Conservation (phyloP, 148 eudicot genomes). For the Vaccinium myrtillus region DNA sequence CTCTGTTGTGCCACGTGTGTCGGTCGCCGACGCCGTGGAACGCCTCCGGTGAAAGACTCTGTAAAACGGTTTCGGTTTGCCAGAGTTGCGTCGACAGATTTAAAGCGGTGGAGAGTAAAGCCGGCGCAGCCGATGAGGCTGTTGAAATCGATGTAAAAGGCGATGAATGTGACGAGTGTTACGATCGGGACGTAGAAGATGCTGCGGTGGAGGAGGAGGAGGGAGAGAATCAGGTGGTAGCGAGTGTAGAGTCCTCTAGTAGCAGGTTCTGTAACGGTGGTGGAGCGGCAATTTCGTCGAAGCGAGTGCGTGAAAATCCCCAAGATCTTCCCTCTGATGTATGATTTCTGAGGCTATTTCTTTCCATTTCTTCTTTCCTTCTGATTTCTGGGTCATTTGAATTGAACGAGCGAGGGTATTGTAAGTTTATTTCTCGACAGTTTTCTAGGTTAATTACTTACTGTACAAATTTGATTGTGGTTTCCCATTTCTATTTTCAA, state of each 20-base stretch:
- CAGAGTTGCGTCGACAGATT: conserved; percentile 19
- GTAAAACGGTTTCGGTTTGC: conserved; percentile 35
- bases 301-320: conserved; percentile 19
- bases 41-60: conserved; percentile 36
- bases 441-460: neutral
- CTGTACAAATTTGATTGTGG: neutral
- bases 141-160: conserved; percentile 12
- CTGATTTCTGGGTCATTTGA: neutral
- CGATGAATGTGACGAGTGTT: neutral
- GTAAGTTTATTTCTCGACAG: neutral
- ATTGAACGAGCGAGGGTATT: neutral
- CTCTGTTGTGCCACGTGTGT: conserved; percentile 43
- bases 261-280: neutral
- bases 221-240: conserved; percentile 38
- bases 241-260: conserved; percentile 23
- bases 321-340: conserved; percentile 22
- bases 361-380: neutral
- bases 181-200: neutral
- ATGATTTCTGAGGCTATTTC: neutral
- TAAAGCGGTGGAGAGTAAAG: neutral
- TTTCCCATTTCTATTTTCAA: neutral
- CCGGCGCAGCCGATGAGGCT: neutral
- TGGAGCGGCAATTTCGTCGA: conserved; percentile 17
- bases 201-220: neutral
- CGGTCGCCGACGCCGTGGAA: conserved; percentile 49